These are phyloP conservation scores for Kodamaea jinghongensis DNA, from an alignment of 805 yeast species.

Conservation along the genomic window DNA sequence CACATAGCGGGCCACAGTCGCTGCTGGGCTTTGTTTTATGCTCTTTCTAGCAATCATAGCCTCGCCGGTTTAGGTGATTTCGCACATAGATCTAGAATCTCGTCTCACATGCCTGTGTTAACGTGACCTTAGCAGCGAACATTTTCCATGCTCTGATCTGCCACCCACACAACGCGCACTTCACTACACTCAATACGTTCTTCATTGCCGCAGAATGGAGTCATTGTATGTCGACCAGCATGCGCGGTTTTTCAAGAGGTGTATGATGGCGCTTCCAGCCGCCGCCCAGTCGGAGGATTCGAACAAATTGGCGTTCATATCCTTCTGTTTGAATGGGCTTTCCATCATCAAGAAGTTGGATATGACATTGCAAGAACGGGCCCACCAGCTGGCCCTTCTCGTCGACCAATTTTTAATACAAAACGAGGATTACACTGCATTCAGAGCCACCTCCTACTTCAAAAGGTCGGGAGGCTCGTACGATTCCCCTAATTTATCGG, in stretches of 20 bases:
- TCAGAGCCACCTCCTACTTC: constrained; percentile 58
- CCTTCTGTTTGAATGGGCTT: constrained; percentile 65
- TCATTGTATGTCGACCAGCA: constrained; percentile 24
- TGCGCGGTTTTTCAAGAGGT: constrained; percentile 47
- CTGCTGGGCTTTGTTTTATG: no score
- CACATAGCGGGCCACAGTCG: no score
- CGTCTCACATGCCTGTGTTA: no score
- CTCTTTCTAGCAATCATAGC: no score
- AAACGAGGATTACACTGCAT: constrained; percentile 41
- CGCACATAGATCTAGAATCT: no score
- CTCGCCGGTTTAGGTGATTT: not conserved
- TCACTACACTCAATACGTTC: no score
- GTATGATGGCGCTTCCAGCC: constrained; percentile 53
- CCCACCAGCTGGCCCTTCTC: constrained; percentile 40
- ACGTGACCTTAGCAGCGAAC: no score
- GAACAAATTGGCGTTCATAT: constrained; percentile 65
- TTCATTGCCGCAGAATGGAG: no score
- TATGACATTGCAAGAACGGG: constrained; percentile 23
- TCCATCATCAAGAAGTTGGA: constrained; percentile 41
- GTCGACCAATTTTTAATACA: constrained; percentile 43
- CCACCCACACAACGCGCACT: no score
- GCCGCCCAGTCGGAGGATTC: constrained; percentile 63
- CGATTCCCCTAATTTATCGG: constrained; percentile 65
- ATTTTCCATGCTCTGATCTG: no score
- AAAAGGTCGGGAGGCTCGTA: constrained; percentile 28